Evolutionary conservation across 1,284 basidiomycete genomes (phyloP).

Genomic region (Acaromyces ingoldii): DNA sequence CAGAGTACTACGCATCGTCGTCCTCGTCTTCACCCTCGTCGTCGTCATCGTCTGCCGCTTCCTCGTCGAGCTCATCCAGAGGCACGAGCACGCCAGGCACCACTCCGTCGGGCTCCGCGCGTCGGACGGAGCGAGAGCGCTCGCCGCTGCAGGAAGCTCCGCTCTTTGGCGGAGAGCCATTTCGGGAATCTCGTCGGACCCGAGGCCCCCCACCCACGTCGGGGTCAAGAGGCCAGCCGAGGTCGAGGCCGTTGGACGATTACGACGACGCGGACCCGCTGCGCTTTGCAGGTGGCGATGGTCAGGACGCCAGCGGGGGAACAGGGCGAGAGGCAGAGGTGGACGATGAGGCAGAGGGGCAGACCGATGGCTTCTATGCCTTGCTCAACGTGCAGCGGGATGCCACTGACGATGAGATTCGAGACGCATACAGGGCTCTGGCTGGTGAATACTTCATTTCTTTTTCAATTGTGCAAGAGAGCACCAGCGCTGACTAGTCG

Average conservation of each 20-base stretch:
- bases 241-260: neutral
- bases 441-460: conserved; percentile 53
- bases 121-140: neutral
- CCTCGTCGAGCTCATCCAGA: conserved; percentile 1
- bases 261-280: neutral
- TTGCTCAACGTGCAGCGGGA: conserved; percentile 65
- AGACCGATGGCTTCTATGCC: conserved; percentile 30
- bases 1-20: neutral
- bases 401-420: conserved; percentile 65
- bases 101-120: neutral
- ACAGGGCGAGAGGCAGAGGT: conserved; percentile 5
- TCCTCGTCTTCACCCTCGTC: conserved; percentile 3
- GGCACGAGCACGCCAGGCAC: neutral
- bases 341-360: conserved; percentile 16
- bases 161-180: neutral
- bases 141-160: neutral
- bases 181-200: neutral
- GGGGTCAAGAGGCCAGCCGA: no score
- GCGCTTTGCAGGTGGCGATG: neutral
- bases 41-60: neutral
- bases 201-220: no score
- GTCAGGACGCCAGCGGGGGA: neutral
- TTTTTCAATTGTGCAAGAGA: neutral
- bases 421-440: conserved; percentile 65
- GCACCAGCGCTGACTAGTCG: neutral